These are phyloP conservation scores for Nicotiana tabacum DNA, from an alignment of 257 asterid species.

Conservation along the genomic window DNA sequence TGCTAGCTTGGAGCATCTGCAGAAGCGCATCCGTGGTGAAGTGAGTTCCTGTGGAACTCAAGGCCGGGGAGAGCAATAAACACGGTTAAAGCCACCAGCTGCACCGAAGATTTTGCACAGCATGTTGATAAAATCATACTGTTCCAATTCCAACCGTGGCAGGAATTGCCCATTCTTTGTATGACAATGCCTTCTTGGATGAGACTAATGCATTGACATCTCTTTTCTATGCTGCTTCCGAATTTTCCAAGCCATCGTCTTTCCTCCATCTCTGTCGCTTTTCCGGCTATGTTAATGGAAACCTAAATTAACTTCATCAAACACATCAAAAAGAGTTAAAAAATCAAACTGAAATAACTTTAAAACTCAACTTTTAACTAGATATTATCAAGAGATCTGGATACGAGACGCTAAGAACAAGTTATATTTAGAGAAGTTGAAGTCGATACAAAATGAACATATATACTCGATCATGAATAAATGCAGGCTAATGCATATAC, in stretches of 20 bases:
- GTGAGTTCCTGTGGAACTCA: conserved; percentile 30
- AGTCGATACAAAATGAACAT: neutral
- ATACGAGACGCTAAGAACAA: neutral
- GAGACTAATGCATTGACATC: conserved; percentile 5
- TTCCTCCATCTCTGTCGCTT: neutral
- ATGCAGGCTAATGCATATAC: neutral
- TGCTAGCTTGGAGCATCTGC: conserved; percentile 91
- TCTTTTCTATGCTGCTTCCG: neutral
- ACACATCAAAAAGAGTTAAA: neutral
- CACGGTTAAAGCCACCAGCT: neutral
- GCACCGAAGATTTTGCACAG: neutral
- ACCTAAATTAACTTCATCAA: neutral
- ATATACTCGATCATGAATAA: neutral
- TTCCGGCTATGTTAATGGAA: neutral
- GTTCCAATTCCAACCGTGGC: neutral
- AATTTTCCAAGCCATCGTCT: neutral
- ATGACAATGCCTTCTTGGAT: neutral
- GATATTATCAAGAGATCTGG: neutral
- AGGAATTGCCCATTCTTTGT: conserved; percentile 11
- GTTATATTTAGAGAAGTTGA: neutral
- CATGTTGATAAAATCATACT: neutral
- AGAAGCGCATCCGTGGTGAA: conserved; percentile 76
- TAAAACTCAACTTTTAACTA: neutral
- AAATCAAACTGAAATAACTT: neutral
- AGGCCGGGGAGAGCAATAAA: conserved; percentile 26